These are phyloP conservation scores for Gomphus bonarii DNA, from an alignment of 1,284 basidiomycete genomes.

Conservation along the genomic window DNA sequence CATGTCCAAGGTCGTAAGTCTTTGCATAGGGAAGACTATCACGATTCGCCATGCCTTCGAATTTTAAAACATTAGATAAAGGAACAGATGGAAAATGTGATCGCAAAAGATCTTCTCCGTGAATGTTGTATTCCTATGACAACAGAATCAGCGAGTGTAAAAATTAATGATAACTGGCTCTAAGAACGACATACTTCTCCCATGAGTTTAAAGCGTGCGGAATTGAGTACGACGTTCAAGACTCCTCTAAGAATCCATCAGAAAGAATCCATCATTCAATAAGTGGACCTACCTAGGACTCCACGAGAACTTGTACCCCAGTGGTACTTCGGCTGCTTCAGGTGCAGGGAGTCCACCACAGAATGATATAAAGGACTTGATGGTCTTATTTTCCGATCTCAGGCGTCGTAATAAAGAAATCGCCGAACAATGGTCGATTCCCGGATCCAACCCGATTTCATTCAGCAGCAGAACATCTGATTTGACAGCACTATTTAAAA, in stretches of 20 bases:
- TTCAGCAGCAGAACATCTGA: constrained; percentile 75
- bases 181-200: constrained; percentile 33
- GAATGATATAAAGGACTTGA: constrained; percentile 83
- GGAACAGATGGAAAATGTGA: constrained; percentile 57
- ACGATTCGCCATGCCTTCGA: constrained; percentile 88
- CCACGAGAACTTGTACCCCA: constrained; percentile 96
- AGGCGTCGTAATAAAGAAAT: constrained; percentile 62
- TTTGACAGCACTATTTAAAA: constrained; percentile 43
- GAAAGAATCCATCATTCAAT: not conserved
- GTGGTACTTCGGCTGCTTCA: constrained; percentile 49
- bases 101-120: constrained; percentile 44
- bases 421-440: constrained; percentile 92
- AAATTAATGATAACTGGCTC: too few species aligned
- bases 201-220: constrained; percentile 60
- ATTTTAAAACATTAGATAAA: constrained; percentile 53
- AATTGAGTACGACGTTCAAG: constrained; percentile 72
- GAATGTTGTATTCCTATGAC: constrained; percentile 39
- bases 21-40: constrained; percentile 73
- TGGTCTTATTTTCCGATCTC: constrained; percentile 45
- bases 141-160: constrained; percentile 1
- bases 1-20: constrained; percentile 54
- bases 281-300: constrained; percentile 47
- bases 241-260: constrained; percentile 40
- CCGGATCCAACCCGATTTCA: constrained; percentile 91
- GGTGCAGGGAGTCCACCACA: constrained; percentile 90